Evolutionary conservation across 371 early-diverging fungal species (phyloP).

Genomic region (Nematocida homosporus): DNA sequence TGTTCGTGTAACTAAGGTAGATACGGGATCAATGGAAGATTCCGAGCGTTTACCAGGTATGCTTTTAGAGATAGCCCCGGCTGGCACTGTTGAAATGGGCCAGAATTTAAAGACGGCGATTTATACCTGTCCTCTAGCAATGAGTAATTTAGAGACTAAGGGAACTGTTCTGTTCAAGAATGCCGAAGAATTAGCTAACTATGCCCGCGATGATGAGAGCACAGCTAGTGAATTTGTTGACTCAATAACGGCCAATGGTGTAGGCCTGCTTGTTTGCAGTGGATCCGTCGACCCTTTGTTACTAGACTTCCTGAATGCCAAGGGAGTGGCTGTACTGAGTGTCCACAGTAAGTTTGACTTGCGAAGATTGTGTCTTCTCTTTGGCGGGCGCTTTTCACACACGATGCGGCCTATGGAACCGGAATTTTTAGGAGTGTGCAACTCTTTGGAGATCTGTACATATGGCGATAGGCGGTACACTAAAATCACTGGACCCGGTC

Average conservation of each 20-base stretch:
- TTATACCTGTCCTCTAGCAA: constrained; percentile 88
- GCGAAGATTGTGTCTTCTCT: constrained; percentile 60
- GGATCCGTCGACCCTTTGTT: constrained; percentile 62
- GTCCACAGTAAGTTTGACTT: constrained; percentile 65
- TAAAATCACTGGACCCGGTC: constrained; percentile 44
- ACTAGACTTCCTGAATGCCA: constrained; percentile 63
- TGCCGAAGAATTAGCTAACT: constrained; percentile 88
- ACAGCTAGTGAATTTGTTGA: constrained; percentile 71
- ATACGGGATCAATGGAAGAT: constrained; percentile 84
- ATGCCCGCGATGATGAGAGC: constrained; percentile 79
- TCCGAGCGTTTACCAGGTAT: constrained; percentile 86
- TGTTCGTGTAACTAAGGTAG: constrained; percentile 73
- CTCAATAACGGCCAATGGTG: constrained; percentile 77
- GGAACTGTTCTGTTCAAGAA: constrained; percentile 92
- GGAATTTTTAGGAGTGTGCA: constrained; percentile 34
- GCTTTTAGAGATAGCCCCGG: constrained; percentile 91
- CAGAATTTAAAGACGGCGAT: constrained; percentile 76
- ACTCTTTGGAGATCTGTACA: constrained; percentile 34
- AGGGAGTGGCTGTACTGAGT: constrained; percentile 61
- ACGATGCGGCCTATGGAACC: constrained; percentile 42
- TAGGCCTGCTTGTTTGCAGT: constrained; percentile 60
- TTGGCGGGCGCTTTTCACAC: constrained; percentile 58
- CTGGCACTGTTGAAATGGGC: constrained; percentile 69
- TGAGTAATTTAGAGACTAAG: constrained; percentile 92
- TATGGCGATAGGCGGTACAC: constrained; percentile 61